Conservation (phyloP, 805 yeast species). For the Wickerhamomyces alni region DNA sequence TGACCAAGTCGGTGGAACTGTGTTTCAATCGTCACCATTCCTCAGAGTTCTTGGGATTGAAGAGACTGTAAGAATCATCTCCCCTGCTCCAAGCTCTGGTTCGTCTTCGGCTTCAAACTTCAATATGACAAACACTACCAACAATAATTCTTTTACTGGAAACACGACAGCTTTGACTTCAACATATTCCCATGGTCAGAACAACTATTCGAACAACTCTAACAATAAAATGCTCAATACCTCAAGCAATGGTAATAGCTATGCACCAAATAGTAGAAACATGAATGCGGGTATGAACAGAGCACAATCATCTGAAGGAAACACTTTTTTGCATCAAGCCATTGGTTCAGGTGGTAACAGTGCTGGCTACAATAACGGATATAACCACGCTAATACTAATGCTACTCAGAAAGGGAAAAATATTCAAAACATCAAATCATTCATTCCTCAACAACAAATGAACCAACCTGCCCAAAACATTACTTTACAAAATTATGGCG, state of each 20-base stretch:
- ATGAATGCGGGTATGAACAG: no score
- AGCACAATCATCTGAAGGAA: no score
- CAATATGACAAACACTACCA: not conserved
- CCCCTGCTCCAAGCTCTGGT: slow-evolving; percentile 1
- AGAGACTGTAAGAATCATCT: not conserved
- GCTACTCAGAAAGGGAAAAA: not conserved
- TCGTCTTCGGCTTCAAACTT: not conserved
- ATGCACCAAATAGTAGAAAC: no score
- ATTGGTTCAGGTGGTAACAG: no score
- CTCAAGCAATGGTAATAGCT: no score
- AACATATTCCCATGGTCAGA: not conserved
- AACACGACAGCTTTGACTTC: not conserved
- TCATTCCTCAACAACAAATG: not conserved
- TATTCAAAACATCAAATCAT: not conserved
- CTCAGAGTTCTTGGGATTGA: slow-evolving; percentile 2
- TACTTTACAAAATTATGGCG: not conserved
- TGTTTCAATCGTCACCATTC: not conserved
- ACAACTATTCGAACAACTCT: not conserved
- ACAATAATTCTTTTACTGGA: not conserved
- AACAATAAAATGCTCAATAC: no score
- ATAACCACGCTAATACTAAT: no score
- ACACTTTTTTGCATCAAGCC: no score
- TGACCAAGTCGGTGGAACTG: not conserved
- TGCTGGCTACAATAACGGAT: no score
- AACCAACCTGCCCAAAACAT: not conserved